Evolutionary conservation across 2,329 filamentous ascomycete genomes (phyloP), one percentile per base, ranked within the genome.

Genomic region (Pyrenochaeta sp.): DNA sequence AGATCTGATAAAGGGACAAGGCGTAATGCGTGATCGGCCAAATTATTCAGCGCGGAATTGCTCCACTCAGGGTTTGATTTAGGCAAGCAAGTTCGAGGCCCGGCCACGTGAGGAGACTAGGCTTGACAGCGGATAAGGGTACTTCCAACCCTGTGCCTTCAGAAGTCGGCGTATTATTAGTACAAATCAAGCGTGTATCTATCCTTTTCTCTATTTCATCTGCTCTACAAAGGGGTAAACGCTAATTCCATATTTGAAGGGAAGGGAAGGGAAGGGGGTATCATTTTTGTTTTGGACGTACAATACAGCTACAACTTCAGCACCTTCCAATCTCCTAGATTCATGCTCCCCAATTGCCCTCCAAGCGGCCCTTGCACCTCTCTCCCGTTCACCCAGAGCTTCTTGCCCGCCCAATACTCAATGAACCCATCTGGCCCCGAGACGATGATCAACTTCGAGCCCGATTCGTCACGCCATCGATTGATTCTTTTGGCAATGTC

Each of bases 401-500:
- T 97, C 9, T 88, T 82, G 1, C 95, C 94, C 2, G 92, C 92
- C 78, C 91, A 91, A 63, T 90, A 85, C 43, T 86, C 85, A 39
- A 98, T 85, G 78, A 98, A 98, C 0, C 95, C 94, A 52, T 96
- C 92, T 0, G 95, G 94, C 0, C 95, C 95, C 0, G 93, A 96
- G 1, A 98, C 86, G 54, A 97, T 82, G n/a, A 97, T 81, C 22
- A 97, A 75, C 58, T 88, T 88, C 62, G 84, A 86, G 0, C 85
- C 83, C 1, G 78, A 69, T 10, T 69, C 67, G 34, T 67, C 53
- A 37, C 59, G 54, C 25, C 56, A 52, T 27, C 64, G 58, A n/a
- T 55, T 51, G 39, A 73, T 58, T 34, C 58, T 65, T 51, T 68
- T 69, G 37, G 65, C 69, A 7, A 83, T 72, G 32, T 80, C 72